phyloP scores from a whole-genome alignment of 805 yeast species.

The Nakazawaea siamensis region DNA sequence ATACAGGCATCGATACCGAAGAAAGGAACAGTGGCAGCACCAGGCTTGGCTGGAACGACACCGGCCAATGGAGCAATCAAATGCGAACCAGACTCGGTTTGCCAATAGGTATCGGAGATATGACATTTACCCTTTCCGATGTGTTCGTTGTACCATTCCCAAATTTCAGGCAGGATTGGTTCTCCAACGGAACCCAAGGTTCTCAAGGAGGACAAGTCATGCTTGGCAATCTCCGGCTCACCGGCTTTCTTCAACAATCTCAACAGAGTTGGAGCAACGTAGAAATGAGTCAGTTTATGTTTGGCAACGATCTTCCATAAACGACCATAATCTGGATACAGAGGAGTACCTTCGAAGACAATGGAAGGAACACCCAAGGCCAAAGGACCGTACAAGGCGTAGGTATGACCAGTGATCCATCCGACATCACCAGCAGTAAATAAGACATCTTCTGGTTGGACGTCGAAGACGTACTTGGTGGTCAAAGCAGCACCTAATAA shows the following conservation, averaged over 20 bases:
- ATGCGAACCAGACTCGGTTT: constrained; percentile 96
- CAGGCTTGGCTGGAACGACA: constrained; percentile 91
- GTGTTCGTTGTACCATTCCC: constrained; percentile 96
- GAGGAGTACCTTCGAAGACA: constrained; percentile 96
- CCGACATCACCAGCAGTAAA: constrained; percentile 99
- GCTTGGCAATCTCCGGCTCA: constrained; percentile 68
- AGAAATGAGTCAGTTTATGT: constrained; percentile 89
- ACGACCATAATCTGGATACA: constrained; percentile 90
- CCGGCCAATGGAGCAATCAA: constrained; percentile 94
- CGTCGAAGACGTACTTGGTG: constrained; percentile 88
- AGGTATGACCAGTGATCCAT: constrained; percentile 98
- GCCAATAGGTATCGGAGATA: constrained; percentile 97
- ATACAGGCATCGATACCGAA: constrained; percentile 89
- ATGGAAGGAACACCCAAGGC: constrained; percentile 83
- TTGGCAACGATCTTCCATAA: constrained; percentile 95
- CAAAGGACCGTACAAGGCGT: constrained; percentile 91
- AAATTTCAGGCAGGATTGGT: constrained; percentile 95
- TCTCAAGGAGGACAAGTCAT: constrained; percentile 80
- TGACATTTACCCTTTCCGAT: constrained; percentile 88
- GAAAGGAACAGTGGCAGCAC: constrained; percentile 94
- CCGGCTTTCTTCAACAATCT: constrained; percentile 83
- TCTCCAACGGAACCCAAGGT: constrained; percentile 97
- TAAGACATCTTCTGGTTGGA: constrained; percentile 77
- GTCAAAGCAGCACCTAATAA: constrained; percentile 87
- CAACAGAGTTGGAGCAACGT: constrained; percentile 97